A percentile compares a stretch with the other conserved stretches of the same genome.
Conservation (phyloP, 176 grass and related monocot genomes). For the Carex myosuroides region DNA sequence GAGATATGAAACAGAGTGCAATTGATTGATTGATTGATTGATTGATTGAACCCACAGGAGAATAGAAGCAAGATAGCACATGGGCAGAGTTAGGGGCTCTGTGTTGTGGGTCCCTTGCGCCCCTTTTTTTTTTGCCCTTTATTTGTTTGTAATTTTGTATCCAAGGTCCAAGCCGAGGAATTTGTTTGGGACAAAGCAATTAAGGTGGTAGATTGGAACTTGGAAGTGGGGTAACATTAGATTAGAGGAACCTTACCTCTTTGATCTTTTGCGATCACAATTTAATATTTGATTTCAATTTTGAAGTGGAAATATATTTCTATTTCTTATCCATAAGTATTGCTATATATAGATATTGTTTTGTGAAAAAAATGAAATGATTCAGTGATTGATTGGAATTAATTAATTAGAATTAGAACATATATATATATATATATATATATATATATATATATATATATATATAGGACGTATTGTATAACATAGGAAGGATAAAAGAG, state of each 20-base stretch:
- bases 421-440: too few relatives aligned
- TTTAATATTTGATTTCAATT: background rate
- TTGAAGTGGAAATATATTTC: background rate
- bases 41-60: background rate
- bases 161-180: background rate
- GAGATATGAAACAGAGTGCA: background rate
- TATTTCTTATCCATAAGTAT: background rate
- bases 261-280: background rate
- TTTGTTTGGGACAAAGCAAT: slow-evolving; percentile 14
- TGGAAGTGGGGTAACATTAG: background rate
- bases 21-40: background rate
- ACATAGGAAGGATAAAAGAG: background rate
- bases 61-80: slow-evolving; percentile 7
- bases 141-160: background rate
- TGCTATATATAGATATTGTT: too few relatives aligned
- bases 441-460: too few relatives aligned
- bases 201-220: background rate
- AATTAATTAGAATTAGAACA: background rate
- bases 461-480: background rate
- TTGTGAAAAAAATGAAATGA: too few relatives aligned
- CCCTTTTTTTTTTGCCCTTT: background rate
- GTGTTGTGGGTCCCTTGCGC: slow-evolving; percentile 5
- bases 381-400: too few relatives aligned
- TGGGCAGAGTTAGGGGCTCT: background rate
- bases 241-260: background rate